Percentiles rank a stretch among this genome's conserved stretches.
phyloP scores from a whole-genome alignment of 176 grass and related monocot genomes.

The Avena atlantica region DNA sequence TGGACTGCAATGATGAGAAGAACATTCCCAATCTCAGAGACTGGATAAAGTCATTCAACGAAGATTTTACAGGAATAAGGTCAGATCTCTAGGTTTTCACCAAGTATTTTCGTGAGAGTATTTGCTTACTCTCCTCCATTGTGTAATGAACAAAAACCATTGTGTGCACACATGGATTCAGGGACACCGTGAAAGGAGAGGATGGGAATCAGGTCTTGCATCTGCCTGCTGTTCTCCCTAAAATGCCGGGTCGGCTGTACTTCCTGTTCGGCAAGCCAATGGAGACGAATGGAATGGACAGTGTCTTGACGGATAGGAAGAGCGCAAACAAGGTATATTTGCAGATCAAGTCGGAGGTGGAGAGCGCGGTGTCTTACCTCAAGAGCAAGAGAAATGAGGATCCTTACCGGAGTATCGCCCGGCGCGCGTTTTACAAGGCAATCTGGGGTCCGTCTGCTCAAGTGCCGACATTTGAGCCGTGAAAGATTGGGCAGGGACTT shows the following conservation, averaged over 20 bases:
- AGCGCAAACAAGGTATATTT: conserved; percentile 58
- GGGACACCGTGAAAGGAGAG: conserved; percentile 67
- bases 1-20: conserved; percentile 89
- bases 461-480: conserved; percentile 81
- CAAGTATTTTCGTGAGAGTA: neutral
- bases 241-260: conserved; percentile 84
- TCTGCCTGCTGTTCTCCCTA: conserved; percentile 74
- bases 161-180: conserved; percentile 47
- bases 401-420: conserved; percentile 69
- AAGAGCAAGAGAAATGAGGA: conserved; percentile 85
- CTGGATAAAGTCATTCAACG: conserved; percentile 67
- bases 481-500: conserved; percentile 23
- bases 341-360: conserved; percentile 69
- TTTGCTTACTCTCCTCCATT: neutral
- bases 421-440: conserved; percentile 63
- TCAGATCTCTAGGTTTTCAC: conserved; percentile 39
- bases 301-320: conserved; percentile 60
- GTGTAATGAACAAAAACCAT: neutral
- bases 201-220: conserved; percentile 62
- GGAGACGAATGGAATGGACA: conserved; percentile 60
- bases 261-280: conserved; percentile 84
- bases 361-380: conserved; percentile 69
- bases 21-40: conserved; percentile 73
- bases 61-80: conserved; percentile 67
- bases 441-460: conserved; percentile 57